Conservation (phyloP, 1,284 basidiomycete species). For the Trametes sp. region DNA sequence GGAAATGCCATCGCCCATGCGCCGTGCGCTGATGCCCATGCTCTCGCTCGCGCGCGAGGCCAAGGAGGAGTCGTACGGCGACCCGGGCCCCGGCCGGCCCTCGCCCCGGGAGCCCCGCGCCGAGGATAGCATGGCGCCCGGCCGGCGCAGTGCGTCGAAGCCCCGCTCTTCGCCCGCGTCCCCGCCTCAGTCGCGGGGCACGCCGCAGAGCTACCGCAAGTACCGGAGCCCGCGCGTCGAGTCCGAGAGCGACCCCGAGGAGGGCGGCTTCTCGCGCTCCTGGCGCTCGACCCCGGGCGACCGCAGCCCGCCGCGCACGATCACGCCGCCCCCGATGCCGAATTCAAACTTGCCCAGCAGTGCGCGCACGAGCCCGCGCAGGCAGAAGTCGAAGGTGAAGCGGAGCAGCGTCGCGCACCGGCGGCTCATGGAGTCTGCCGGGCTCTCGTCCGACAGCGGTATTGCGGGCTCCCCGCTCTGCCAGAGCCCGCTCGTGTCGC, state of each 20-base stretch:
- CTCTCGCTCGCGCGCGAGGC: constrained; percentile 29
- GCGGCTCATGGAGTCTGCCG: constrained; percentile 25
- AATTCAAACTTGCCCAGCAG: neutral
- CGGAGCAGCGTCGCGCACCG: constrained; percentile 26
- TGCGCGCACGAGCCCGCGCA: constrained; percentile 21
- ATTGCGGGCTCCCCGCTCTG: constrained; percentile 25
- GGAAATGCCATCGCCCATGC: constrained; percentile 30
- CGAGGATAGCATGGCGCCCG: constrained; percentile 18
- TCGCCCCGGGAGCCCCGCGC: constrained; percentile 6
- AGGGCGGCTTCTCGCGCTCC: constrained; percentile 7
- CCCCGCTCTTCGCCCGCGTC: constrained; percentile 24
- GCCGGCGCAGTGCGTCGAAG: constrained; percentile 27
- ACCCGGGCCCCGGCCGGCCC: too few relatives aligned
- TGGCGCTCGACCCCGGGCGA: constrained; percentile 25
- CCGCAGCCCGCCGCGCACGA: constrained; percentile 16
- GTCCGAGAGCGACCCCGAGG: constrained; percentile 29
- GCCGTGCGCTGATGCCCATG: constrained; percentile 25
- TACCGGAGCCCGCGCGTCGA: constrained; percentile 30
- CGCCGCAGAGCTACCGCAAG: constrained; percentile 22
- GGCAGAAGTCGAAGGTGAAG: constrained; percentile 25
- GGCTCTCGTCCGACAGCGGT: constrained; percentile 29
- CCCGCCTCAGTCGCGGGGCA: constrained; percentile 16
- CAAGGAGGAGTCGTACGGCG: constrained; percentile 21
- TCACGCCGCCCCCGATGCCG: constrained; percentile 7
- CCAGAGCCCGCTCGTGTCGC: constrained; percentile 28